Percentiles rank a stretch among this genome's conserved stretches.
Evolutionary conservation across 768 basidiomycete genomes (phyloP).

Genomic region (Mycena venus): DNA sequence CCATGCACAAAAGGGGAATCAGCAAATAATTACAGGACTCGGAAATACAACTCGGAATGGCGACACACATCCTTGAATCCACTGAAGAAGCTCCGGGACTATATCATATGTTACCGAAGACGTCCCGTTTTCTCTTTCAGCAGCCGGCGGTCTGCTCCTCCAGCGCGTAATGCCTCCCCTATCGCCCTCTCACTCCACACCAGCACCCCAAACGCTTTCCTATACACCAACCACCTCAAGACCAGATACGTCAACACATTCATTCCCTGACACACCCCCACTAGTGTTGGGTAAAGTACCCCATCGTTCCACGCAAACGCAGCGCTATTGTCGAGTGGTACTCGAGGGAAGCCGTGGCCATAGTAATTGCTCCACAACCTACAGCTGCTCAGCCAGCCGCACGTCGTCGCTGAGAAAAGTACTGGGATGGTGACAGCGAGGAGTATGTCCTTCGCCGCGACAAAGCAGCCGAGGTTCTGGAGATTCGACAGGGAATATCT

Average conservation of each 20-base stretch:
- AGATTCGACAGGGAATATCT: not conserved
- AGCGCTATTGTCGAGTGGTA: slow-evolving; percentile 3
- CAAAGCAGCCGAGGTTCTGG: not conserved
- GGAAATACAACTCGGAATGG: no score
- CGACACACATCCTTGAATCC: no score
- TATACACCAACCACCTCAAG: slow-evolving; percentile 8
- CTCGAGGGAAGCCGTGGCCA: not conserved
- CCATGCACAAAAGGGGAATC: no score
- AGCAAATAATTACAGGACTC: no score
- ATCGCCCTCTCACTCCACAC: slow-evolving; percentile 2
- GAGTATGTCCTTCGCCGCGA: not conserved
- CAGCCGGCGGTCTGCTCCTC: not conserved
- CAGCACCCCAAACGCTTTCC: slow-evolving; percentile 2
- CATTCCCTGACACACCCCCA: not conserved
- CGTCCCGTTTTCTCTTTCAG: not conserved
- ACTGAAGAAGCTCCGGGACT: no score
- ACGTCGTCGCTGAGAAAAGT: slow-evolving; percentile 2
- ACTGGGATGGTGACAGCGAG: not conserved
- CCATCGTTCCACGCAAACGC: slow-evolving; percentile 7
- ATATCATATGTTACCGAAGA: not conserved
- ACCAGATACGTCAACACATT: not conserved
- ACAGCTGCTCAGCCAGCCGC: slow-evolving; percentile 17
- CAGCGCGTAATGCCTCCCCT: not conserved
- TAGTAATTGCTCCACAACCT: slow-evolving; percentile 4
- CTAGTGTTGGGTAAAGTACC: not conserved